A percentile compares a stretch with the other conserved stretches of the same genome.
Conservation (phyloP, 176 grass and related monocot species). For the Pontederia paniculata region DNA sequence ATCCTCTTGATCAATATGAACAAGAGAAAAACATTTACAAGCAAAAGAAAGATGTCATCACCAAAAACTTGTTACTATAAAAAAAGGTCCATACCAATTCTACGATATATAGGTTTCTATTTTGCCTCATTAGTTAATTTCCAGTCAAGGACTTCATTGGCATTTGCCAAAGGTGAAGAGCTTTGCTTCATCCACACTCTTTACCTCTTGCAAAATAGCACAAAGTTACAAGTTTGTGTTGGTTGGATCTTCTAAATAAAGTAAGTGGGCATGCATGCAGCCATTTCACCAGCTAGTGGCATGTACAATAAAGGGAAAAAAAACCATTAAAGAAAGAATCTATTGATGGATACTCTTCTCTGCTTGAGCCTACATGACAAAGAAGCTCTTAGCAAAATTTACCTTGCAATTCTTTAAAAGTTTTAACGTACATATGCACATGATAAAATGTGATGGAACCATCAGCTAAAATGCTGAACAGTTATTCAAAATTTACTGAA, state of each 20-base stretch:
- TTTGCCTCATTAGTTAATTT: too few species aligned
- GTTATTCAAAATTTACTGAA: background rate
- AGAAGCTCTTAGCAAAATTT: background rate
- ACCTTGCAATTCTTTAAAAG: background rate
- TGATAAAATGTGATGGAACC: background rate
- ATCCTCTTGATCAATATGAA: too few species aligned
- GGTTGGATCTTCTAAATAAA: constrained; percentile 36
- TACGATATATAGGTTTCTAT: too few species aligned
- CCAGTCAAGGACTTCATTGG: constrained; percentile 8
- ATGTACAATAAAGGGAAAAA: background rate
- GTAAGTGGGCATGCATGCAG: constrained; percentile 27
- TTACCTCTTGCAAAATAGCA: constrained; percentile 22
- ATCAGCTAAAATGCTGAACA: background rate
- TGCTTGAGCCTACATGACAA: background rate
- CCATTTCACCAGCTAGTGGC: constrained; percentile 14
- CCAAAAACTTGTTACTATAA: too few species aligned
- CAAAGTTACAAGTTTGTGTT: constrained; percentile 34
- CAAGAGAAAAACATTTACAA: too few species aligned
- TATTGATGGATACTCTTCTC: background rate
- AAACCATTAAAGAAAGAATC: too few species aligned
- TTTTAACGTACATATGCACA: background rate
- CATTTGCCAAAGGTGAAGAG: constrained; percentile 65
- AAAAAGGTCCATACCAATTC: too few species aligned
- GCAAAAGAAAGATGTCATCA: too few species aligned
- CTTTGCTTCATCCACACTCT: constrained; percentile 66